These are phyloP conservation scores for Lecanoromycetidae sp. DNA, from an alignment of 2,329 filamentous ascomycete species.

Conservation along the genomic window DNA sequence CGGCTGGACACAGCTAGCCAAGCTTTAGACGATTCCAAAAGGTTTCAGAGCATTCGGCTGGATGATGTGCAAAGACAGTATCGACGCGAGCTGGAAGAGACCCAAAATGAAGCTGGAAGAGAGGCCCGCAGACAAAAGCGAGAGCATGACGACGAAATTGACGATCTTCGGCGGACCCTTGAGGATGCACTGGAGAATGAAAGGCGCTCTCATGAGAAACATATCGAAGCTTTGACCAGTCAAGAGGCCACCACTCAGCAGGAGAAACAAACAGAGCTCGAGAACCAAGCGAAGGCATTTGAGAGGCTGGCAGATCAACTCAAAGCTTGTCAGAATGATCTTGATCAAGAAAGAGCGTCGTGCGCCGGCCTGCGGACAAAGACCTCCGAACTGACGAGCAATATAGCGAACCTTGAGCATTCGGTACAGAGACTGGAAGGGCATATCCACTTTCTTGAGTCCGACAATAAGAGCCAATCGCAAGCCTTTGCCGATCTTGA, in stretches of 20 bases:
- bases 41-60: slow-evolving; percentile 39
- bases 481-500: slow-evolving; percentile 75
- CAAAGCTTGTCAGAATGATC: slow-evolving; percentile 33
- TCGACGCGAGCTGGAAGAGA: slow-evolving; percentile 32
- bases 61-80: slow-evolving; percentile 43
- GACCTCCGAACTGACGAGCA: slow-evolving; percentile 47
- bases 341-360: slow-evolving; percentile 51
- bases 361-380: slow-evolving; percentile 47
- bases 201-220: slow-evolving; percentile 43
- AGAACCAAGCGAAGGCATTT: slow-evolving; percentile 44
- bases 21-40: slow-evolving; percentile 40
- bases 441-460: slow-evolving; percentile 80
- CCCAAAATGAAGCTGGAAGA: slow-evolving; percentile 32
- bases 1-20: slow-evolving; percentile 39
- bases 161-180: slow-evolving; percentile 50
- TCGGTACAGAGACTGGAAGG: slow-evolving; percentile 64
- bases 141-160: slow-evolving; percentile 56
- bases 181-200: slow-evolving; percentile 58
- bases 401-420: slow-evolving; percentile 57
- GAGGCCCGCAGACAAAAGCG: slow-evolving; percentile 48
- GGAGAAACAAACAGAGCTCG: slow-evolving; percentile 32
- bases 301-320: slow-evolving; percentile 32
- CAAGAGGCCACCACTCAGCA: slow-evolving; percentile 36
- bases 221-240: slow-evolving; percentile 52
- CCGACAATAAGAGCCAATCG: slow-evolving; percentile 78